Evolutionary conservation across 768 basidiomycete genomes (phyloP).

Genomic region (Lactarius trivialis): DNA sequence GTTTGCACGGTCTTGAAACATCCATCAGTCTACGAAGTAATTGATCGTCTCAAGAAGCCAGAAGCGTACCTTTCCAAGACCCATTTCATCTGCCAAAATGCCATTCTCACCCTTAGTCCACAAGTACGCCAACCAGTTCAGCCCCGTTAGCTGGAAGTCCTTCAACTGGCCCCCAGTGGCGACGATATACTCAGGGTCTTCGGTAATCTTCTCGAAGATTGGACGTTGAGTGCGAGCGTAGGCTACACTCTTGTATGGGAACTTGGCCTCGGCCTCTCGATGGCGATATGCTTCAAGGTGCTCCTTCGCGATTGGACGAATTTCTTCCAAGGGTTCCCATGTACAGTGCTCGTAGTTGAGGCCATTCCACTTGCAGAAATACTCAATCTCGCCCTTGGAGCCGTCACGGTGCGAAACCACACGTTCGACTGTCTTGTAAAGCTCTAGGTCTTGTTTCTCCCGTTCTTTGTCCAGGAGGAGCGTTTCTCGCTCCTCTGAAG

Average conservation of each 20-base stretch:
- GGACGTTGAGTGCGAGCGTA: constrained; percentile 70
- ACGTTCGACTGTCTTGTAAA: constrained; percentile 86
- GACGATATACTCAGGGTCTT: constrained; percentile 82
- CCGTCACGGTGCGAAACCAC: constrained; percentile 73
- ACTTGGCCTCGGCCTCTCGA: constrained; percentile 70
- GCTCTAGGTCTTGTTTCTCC: constrained; percentile 85
- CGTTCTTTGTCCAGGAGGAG: constrained; percentile 88
- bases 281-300: constrained; percentile 74
- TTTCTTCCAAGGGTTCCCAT: constrained; percentile 84
- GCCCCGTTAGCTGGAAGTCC: constrained; percentile 95
- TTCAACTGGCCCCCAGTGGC: constrained; percentile 81
- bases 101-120: constrained; percentile 96
- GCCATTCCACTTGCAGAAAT: constrained; percentile 96
- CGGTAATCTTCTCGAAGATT: constrained; percentile 70
- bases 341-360: constrained; percentile 93
- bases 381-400: constrained; percentile 56
- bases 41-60: background rate
- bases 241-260: constrained; percentile 75
- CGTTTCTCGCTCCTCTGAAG: constrained; percentile 84
- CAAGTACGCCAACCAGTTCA: constrained; percentile 97
- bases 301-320: constrained; percentile 67
- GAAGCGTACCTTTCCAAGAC: constrained; percentile 77
- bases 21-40: constrained; percentile 21
- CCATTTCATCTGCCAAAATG: constrained; percentile 99
- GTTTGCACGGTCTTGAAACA: constrained; percentile 81